Percentiles rank a stretch among this genome's conserved stretches.
Evolutionary conservation across 192 early-diverging fungal genomes (phyloP).

Genomic region (Gigaspora rosea): DNA sequence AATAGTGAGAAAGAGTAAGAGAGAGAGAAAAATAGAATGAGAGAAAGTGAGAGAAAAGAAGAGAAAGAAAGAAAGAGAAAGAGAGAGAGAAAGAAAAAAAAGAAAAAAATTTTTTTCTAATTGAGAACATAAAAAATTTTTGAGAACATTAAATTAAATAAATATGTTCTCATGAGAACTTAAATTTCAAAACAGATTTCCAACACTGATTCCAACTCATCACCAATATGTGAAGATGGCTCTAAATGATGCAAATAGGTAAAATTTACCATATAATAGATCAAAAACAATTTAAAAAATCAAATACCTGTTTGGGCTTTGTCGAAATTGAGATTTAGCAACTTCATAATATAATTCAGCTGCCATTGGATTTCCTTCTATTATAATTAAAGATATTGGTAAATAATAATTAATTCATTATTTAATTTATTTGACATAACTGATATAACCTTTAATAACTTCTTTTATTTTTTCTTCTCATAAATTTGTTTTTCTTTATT

Average conservation of each 20-base stretch:
- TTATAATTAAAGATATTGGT: not conserved
- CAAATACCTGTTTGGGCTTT: slow-evolving; percentile 76
- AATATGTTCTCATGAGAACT: no score
- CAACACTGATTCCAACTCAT: no score
- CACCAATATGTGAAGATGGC: slow-evolving; percentile 84
- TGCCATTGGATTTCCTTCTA: slow-evolving; percentile 86
- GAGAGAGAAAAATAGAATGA: no score
- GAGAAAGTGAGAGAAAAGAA: no score
- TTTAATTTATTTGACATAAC: not conserved
- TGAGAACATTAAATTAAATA: no score
- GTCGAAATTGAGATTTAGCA: slow-evolving; percentile 77
- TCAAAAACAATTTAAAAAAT: not conserved
- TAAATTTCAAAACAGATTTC: no score
- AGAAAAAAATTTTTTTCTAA: no score
- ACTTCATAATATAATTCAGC: slow-evolving; percentile 83
- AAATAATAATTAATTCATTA: not conserved
- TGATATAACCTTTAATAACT: slow-evolving; percentile 70
- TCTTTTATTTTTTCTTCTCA: slow-evolving; percentile 90
- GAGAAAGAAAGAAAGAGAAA: no score
- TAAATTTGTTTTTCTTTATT: slow-evolving; percentile 87
- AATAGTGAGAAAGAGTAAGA: no score
- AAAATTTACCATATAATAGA: not conserved
- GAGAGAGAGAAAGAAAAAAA: no score
- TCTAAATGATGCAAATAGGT: slow-evolving; percentile 35
- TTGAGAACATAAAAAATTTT: no score